A percentile compares a stretch with the other conserved stretches of the same genome.
phyloP scores from a whole-genome alignment of 352 stramenopile genomes.

The Phytopythium oedochilum region DNA sequence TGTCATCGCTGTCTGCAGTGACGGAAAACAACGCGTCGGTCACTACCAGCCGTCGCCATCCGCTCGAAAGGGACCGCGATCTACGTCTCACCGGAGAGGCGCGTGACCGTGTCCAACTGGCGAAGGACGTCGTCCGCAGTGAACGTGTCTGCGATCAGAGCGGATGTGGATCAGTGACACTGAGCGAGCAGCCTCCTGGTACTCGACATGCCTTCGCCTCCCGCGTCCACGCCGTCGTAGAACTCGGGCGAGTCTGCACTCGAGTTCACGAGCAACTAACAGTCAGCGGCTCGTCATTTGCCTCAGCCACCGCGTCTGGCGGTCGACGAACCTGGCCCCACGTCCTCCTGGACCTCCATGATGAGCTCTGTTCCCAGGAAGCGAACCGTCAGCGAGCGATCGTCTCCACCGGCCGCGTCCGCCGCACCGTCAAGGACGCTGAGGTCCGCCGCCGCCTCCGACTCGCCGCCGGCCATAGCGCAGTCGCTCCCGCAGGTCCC shows the following conservation, averaged over 20 bases:
- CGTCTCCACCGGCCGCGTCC: not conserved
- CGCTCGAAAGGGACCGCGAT: not conserved
- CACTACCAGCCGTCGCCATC: not conserved
- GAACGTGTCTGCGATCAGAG: not conserved
- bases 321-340: not conserved
- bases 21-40: not conserved
- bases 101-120: constrained; percentile 27
- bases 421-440: constrained; percentile 28
- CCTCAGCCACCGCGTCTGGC: not conserved
- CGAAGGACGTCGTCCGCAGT: constrained; percentile 29
- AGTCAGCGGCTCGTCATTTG: not conserved
- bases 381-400: not conserved
- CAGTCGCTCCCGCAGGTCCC: not conserved
- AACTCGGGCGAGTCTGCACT: not conserved
- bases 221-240: not conserved
- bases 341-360: constrained; percentile 16
- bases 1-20: not conserved
- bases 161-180: not conserved
- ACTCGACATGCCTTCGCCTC: not conserved
- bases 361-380: constrained; percentile 13
- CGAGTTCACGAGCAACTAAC: too few relatives aligned
- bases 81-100: constrained; percentile 18
- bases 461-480: constrained; percentile 1
- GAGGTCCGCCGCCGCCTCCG: constrained; percentile 12
- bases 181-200: not conserved